A percentile compares a stretch with the other conserved stretches of the same genome.
Evolutionary conservation across 129 eudicot species (phyloP).

Genomic region (Calendula officinalis): DNA sequence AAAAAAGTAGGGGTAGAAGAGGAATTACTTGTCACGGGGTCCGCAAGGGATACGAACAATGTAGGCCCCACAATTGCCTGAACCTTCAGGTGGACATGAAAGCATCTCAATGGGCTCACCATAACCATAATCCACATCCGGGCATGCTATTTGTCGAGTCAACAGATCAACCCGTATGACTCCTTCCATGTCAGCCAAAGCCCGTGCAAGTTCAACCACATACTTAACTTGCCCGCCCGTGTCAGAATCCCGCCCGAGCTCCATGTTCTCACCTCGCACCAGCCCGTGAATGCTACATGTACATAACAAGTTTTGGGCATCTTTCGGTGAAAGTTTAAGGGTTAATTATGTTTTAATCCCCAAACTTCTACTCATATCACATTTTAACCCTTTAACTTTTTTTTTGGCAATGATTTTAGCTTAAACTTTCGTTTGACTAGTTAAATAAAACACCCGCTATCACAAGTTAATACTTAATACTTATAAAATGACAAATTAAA

Average conservation of each 20-base stretch:
- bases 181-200: conserved; percentile 72
- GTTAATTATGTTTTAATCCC: too few relatives aligned
- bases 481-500: too few relatives aligned
- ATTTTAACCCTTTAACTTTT: too few relatives aligned
- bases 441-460: too few relatives aligned
- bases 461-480: too few relatives aligned
- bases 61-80: conserved; percentile 71
- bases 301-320: conserved; percentile 10
- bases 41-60: conserved; percentile 79
- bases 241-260: conserved; percentile 88
- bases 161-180: conserved; percentile 75
- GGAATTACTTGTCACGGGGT: conserved; percentile 61
- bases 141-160: conserved; percentile 66
- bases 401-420: too few relatives aligned
- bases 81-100: conserved; percentile 63
- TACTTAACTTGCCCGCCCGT: conserved; percentile 92
- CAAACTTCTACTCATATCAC: too few relatives aligned
- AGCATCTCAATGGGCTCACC: conserved; percentile 91
- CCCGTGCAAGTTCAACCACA: conserved; percentile 76
- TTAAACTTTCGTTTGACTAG: too few relatives aligned
- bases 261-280: conserved; percentile 86
- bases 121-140: conserved; percentile 69
- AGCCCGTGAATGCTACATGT: conserved; percentile 69
- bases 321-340: too few relatives aligned
- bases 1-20: not conserved